These are phyloP conservation scores for Phytophthora foliorum DNA, from an alignment of 352 stramenopile genomes.

Conservation along the genomic window DNA sequence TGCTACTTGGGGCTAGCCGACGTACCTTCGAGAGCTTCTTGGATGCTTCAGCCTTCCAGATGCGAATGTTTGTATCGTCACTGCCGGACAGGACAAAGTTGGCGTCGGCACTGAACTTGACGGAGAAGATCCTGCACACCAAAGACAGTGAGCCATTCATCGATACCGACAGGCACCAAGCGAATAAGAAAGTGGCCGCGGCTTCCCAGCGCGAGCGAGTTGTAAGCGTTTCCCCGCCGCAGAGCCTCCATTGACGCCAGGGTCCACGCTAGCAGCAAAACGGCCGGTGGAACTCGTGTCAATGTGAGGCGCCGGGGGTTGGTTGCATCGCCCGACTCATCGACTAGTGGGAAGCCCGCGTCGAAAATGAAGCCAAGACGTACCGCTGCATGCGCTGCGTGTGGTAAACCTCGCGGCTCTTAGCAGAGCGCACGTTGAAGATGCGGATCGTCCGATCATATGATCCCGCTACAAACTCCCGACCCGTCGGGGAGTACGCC, in stretches of 20 bases:
- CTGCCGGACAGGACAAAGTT: slow-evolving; percentile 98
- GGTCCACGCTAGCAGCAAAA: slow-evolving; percentile 21
- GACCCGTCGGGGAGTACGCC: slow-evolving; percentile 97
- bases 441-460: slow-evolving; percentile 99
- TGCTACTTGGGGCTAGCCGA: background rate
- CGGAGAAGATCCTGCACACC: slow-evolving; percentile 73
- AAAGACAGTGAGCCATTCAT: slow-evolving; percentile 22
- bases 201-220: background rate
- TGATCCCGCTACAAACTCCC: slow-evolving; percentile 98
- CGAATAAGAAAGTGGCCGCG: slow-evolving; percentile 26
- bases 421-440: slow-evolving; percentile 92
- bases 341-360: background rate
- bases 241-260: slow-evolving; percentile 1
- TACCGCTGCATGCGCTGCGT: slow-evolving; percentile 99
- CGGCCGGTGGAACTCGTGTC: slow-evolving; percentile 14
- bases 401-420: slow-evolving; percentile 96
- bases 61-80: slow-evolving; percentile 99
- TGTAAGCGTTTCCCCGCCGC: slow-evolving; percentile 3
- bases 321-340: slow-evolving; percentile 19
- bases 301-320: slow-evolving; percentile 16
- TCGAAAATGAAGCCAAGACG: slow-evolving; percentile 19
- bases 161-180: slow-evolving; percentile 7
- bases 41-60: slow-evolving; percentile 98
- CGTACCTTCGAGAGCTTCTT: slow-evolving; percentile 94
- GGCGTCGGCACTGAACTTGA: slow-evolving; percentile 88